These are phyloP conservation scores for Cyberlindnera misumaiensis DNA, from an alignment of 805 yeast species.

Conservation along the genomic window DNA sequence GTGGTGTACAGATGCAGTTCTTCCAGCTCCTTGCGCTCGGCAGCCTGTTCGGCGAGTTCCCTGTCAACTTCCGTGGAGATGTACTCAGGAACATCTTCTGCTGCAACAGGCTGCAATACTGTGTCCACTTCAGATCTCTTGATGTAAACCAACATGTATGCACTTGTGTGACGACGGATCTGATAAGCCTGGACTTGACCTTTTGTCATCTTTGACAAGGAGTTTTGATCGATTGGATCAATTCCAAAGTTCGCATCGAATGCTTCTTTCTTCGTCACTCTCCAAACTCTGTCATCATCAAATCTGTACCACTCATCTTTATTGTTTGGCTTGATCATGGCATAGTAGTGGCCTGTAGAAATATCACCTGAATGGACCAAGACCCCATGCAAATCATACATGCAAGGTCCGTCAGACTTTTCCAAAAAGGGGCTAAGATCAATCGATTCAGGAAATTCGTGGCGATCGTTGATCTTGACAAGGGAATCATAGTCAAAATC, in stretches of 20 bases:
- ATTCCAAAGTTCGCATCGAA: conserved; percentile 92
- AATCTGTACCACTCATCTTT: conserved; percentile 78
- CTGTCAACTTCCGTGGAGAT: conserved; percentile 57
- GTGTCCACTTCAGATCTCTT: conserved; percentile 52
- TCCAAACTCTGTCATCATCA: conserved; percentile 93
- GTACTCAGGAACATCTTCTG: conserved; percentile 57
- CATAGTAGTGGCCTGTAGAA: conserved; percentile 94
- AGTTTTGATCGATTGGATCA: conserved; percentile 44
- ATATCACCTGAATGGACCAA: conserved; percentile 94
- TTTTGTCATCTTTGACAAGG: conserved; percentile 45
- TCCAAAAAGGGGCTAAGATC: conserved; percentile 78
- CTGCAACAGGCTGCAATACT: conserved; percentile 51
- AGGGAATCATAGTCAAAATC: conserved; percentile 84
- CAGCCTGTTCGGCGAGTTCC: conserved; percentile 54
- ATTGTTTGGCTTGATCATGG: conserved; percentile 77
- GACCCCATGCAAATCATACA: conserved; percentile 85
- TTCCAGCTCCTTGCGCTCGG: conserved; percentile 50
- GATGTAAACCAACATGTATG: conserved; percentile 94
- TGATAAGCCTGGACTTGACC: conserved; percentile 57
- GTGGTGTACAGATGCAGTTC: conserved; percentile 63
- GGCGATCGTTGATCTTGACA: conserved; percentile 86
- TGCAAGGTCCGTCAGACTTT: conserved; percentile 34
- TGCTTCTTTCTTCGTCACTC: conserved; percentile 77
- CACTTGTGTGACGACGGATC: conserved; percentile 81
- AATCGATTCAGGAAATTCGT: conserved; percentile 79